Evolutionary conservation across 352 stramenopile species (phyloP), one percentile per base, ranked within the genome.

Genomic region (Pythium pyrilobum): DNA sequence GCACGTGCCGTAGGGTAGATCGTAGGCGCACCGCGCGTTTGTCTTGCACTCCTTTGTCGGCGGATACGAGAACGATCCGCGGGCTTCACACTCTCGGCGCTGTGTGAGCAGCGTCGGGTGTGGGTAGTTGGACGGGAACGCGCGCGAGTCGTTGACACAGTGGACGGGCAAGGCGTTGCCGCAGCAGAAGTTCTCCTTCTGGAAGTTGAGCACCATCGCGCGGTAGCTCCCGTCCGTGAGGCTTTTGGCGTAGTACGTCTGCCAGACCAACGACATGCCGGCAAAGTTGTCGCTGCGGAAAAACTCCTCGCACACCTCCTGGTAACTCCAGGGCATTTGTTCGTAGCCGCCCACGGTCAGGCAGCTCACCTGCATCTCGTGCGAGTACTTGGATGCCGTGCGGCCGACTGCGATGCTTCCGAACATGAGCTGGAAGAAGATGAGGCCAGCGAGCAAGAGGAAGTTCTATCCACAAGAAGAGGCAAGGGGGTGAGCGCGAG

Each of bases 171-270:
- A 56, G 4, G 74, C 81, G 21, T 81, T 81, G 16, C 81, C 81
- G 42, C 81, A 91, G 47, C 81, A 91, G 28, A 88, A 87, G 28
- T 79, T 74, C 9, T 71, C 66, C 41, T 77, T 74, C 52, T 91
- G 72, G 11, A 91, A 48, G 18, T 58, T 72, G 34, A 89, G 66
- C 29, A 91, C 60, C 66, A 76, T 73, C 7, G 76, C 63, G 20
- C 77, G 73, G 27, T 81, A 78, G 10, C 70, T 71, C 24, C 62
- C 61, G 31, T 69, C 58, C 21, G 48, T 52, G 20, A 72, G 36
- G 49, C 76, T 87, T 51, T 74, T 68, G 23, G 57, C 47, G 56
- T 86, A 89, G 56, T 89, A 92, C 18, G 74, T 72, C 40, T 89
- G 77, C 81, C 81, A 92, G 27, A 86, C 79, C 15, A 92, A 62